Conservation (phyloP, 2,329 filamentous ascomycete species). For the Arthroderma sp. region DNA sequence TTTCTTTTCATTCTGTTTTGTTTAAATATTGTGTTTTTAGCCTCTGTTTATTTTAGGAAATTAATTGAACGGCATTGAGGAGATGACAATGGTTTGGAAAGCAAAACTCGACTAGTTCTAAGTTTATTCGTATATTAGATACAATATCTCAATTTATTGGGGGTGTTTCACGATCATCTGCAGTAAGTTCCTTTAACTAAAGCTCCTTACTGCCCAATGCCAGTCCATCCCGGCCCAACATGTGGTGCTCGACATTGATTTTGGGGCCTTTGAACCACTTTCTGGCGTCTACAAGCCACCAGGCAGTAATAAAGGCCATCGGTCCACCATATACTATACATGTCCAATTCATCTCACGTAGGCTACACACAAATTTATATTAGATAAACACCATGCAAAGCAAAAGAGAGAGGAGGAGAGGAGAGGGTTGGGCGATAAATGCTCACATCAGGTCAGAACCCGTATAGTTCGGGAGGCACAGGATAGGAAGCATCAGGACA, state of each 20-base stretch:
- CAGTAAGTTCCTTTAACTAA: too few species aligned
- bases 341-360: conserved; percentile 54
- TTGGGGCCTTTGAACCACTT: conserved; percentile 61
- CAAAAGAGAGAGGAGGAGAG: conserved; percentile 4
- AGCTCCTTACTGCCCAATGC: too few species aligned
- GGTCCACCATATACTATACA: conserved; percentile 52
- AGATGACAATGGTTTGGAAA: too few species aligned
- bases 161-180: too few species aligned
- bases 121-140: too few species aligned
- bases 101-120: too few species aligned
- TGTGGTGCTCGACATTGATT: conserved; percentile 47
- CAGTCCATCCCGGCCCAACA: not conserved
- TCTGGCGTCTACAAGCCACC: conserved; percentile 50
- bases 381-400: conserved; percentile 2
- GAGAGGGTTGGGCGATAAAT: not conserved
- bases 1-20: too few species aligned
- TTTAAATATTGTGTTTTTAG: too few species aligned
- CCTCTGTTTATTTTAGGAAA: too few species aligned
- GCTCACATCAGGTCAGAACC: conserved; percentile 40
- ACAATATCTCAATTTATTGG: too few species aligned
- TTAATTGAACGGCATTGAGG: too few species aligned
- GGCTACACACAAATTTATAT: conserved; percentile 13
- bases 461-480: conserved; percentile 49
- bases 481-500: conserved; percentile 52
- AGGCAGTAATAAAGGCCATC: conserved; percentile 46